Base-by-base conservation (phyloP, 441 rosid genomes). In the Erodium texanum region DNA sequence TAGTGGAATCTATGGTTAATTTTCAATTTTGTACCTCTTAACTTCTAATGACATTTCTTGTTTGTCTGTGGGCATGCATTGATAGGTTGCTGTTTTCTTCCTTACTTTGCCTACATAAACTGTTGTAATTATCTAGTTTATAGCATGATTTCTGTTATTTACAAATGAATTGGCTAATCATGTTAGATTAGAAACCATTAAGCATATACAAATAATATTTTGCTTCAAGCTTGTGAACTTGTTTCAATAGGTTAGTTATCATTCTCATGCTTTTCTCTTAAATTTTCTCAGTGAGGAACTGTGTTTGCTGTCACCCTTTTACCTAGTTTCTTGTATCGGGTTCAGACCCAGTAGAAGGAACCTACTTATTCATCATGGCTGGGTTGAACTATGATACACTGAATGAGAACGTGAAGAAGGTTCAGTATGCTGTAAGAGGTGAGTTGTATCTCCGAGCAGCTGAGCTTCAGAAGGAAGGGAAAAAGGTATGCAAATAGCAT, bases 391-490 rank as follows among this genome's bases (percentile, higher is more conserved):
- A 86, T 27, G 96, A 93, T 65, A 54, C 75, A 3, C 70, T 93
- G 80, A 93, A 90, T 66, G 94, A 89, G 75, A 89, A 93, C 62
- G 90, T 93, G 79, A 93, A 93, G 94, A 84, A 90, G 82, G 90
- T 88, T 72, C 93, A 90, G 80, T 89, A 93, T 82, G 97, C 97
- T 32, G 96, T 90, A 0, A 84, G 97, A 81, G 98, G 98, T 10
- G 98, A 93, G 84, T 76, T 93, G 73, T 90, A 93, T 75, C 96
- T 93, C 79, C 93, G 96, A 81, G 98, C 97, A 75, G 86, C 97
- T 72, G 92, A 93, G 87, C 98, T 93, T 80, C 94, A 93, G 71
- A 89, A 89, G 83, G 97, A 90, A 82, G 98, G 97, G 77, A 90
- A 93, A 82, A 93, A 84, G 96, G 97, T 90, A 81, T 15, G 6